Evolutionary conservation across 148 eudicot genomes (phyloP).

Genomic region (Polygonum aviculare): DNA sequence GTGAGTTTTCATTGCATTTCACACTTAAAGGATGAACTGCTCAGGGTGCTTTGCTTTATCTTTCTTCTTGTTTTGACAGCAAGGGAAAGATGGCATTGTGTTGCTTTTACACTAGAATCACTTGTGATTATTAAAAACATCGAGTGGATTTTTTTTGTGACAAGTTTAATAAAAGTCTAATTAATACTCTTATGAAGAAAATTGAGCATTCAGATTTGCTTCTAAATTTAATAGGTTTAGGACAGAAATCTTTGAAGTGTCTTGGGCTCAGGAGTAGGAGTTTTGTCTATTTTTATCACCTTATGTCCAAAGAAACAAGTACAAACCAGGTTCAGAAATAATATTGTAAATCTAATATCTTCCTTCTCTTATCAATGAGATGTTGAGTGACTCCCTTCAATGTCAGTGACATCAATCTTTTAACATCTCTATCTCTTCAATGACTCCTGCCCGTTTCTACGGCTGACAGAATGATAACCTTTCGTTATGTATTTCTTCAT

Average conservation of each 20-base stretch:
- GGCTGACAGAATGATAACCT: not conserved
- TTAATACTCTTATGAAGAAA: not conserved
- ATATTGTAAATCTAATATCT: no score
- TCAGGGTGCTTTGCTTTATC: not conserved
- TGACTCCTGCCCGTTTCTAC: not conserved
- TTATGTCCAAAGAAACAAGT: no score
- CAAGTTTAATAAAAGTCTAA: not conserved
- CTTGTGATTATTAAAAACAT: not conserved
- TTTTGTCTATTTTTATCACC: not conserved
- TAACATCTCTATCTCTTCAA: no score
- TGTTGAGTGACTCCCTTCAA: not conserved
- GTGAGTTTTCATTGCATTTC: slow-evolving; percentile 35
- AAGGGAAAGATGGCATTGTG: not conserved
- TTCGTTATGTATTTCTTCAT: not conserved
- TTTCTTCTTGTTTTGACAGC: not conserved
- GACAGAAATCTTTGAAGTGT: not conserved
- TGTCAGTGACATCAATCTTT: not conserved
- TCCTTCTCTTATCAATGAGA: no score
- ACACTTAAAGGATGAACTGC: not conserved
- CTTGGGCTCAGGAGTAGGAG: not conserved
- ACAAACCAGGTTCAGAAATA: no score
- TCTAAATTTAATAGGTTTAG: not conserved
- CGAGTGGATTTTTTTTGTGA: not conserved
- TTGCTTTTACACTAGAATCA: not conserved
- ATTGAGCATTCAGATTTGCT: not conserved